These are phyloP conservation scores for Stephanodiscus triporus DNA, from an alignment of 108 stramenopile genomes.

Conservation along the genomic window DNA sequence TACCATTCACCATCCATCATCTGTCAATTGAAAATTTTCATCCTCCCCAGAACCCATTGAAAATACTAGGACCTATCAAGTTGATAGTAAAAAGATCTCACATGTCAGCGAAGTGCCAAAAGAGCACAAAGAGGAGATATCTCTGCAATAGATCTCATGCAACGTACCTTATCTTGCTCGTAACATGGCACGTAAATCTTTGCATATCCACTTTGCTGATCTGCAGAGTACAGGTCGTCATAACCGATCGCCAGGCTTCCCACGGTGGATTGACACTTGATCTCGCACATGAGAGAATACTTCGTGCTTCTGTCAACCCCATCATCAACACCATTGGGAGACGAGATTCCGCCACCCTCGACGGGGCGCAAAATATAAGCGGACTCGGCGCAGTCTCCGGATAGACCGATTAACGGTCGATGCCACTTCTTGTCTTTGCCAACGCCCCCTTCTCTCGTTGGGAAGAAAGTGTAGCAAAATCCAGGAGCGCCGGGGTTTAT, in stretches of 20 bases:
- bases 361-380: constrained; percentile 93
- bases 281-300: constrained; percentile 91
- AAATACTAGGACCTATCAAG: constrained; percentile 6
- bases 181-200: constrained; percentile 94
- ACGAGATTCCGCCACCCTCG: constrained; percentile 8
- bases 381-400: constrained; percentile 96
- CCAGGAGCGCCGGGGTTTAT: constrained; percentile 97
- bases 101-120: background rate
- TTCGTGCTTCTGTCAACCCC: constrained; percentile 52
- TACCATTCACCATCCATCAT: constrained; percentile 6
- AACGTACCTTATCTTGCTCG: constrained; percentile 86
- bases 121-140: background rate
- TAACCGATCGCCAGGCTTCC: constrained; percentile 92
- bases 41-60: constrained; percentile 20
- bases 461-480: constrained; percentile 94
- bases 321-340: constrained; percentile 9
- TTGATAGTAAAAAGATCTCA: background rate
- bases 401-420: constrained; percentile 92
- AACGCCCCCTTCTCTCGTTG: constrained; percentile 51
- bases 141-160: background rate
- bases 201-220: constrained; percentile 87
- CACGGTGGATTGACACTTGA: constrained; percentile 91
- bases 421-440: constrained; percentile 50
- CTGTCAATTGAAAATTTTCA: background rate
- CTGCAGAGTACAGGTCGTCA: constrained; percentile 70